Evolutionary conservation across 2,329 filamentous ascomycete genomes (phyloP), one percentile per base, ranked within the genome.

Genomic region (Colletotrichum sp.): DNA sequence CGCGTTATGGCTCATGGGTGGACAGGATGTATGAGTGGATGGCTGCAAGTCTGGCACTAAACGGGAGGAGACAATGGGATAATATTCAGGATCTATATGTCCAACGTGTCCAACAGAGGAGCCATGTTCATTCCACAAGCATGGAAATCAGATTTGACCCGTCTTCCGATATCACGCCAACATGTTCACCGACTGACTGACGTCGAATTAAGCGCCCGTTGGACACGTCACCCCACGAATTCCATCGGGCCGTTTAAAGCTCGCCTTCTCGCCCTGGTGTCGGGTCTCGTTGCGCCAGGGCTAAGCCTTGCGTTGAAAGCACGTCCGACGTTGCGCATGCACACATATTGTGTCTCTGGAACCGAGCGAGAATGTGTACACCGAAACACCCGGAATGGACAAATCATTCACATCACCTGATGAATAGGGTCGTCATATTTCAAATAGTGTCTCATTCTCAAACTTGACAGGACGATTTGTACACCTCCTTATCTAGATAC

Each of bases 1-100:
- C 8, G 80, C 79, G 1, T 34, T 85, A 13, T 79, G 82, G 76
- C 78, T 78, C 15, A 74, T 75, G 60, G 75, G 68, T 8, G 48
- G 74, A 16, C 70, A 76, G 62, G 70, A 76, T 43, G 66, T 58
- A 61, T 69, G 34, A 30, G 36, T 8, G 12, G 26, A 56, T 12
- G 26, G 26, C 21, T 34, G 7, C 60, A 18, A 24, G 34, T 24
- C 4, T 18, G 26, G n/a, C 43, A 21, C 43, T 24, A 3, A 52
- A 24, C 2, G 24, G 21, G 55, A 58, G 16, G 21, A 30, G n/a
- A 52, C 13, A 21, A 52, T 52, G 43, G n/a, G 43, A 52, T 52
- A 52, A 52, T 52, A 13, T 13, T 52, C 4, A 52, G n/a, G 43
- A 13, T 21, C 43, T 13, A 52, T 12, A 13, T 52, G 43, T 21